phyloP scores from a whole-genome alignment of 2,329 filamentous ascomycete genomes.

The Biscogniauxia marginata region DNA sequence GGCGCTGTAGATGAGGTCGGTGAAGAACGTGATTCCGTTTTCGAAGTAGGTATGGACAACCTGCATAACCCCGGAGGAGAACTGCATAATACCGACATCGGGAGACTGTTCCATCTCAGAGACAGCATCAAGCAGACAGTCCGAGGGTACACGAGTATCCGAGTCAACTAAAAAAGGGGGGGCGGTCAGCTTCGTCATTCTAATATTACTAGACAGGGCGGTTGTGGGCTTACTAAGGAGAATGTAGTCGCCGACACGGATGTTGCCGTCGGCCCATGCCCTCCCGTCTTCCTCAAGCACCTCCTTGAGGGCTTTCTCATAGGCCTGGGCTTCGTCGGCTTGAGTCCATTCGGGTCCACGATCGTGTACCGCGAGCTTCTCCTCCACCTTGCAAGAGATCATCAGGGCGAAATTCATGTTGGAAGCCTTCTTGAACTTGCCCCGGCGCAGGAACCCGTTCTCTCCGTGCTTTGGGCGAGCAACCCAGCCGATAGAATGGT shows the following conservation, averaged over 20 bases:
- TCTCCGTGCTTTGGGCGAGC: slow-evolving; percentile 64
- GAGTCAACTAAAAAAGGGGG: slow-evolving; percentile 51
- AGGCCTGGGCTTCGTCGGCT: slow-evolving; percentile 48
- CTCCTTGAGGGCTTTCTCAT: slow-evolving; percentile 47
- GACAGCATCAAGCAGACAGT: slow-evolving; percentile 68
- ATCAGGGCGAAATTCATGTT: slow-evolving; percentile 74
- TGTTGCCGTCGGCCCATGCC: slow-evolving; percentile 60
- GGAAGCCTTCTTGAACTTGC: slow-evolving; percentile 72
- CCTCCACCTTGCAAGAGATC: slow-evolving; percentile 61
- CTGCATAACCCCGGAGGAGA: slow-evolving; percentile 74
- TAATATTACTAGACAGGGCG: not conserved
- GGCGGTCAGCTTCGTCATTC: not conserved
- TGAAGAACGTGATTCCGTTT: slow-evolving; percentile 71
- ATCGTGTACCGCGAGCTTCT: slow-evolving; percentile 47
- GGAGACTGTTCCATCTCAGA: slow-evolving; percentile 70
- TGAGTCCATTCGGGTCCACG: slow-evolving; percentile 43
- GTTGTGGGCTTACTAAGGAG: slow-evolving; percentile 47
- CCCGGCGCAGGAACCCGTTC: slow-evolving; percentile 54
- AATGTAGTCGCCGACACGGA: slow-evolving; percentile 62
- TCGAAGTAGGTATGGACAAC: slow-evolving; percentile 72
- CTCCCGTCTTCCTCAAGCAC: slow-evolving; percentile 53
- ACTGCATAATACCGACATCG: slow-evolving; percentile 70
- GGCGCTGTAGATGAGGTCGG: slow-evolving; percentile 72
- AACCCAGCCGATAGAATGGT: slow-evolving; percentile 69
- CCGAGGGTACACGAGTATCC: slow-evolving; percentile 65